Percentiles rank a stretch among this genome's conserved stretches.
Evolutionary conservation across 495 filamentous ascomycete species (phyloP).

Genomic region (Tetracladium setigerum): DNA sequence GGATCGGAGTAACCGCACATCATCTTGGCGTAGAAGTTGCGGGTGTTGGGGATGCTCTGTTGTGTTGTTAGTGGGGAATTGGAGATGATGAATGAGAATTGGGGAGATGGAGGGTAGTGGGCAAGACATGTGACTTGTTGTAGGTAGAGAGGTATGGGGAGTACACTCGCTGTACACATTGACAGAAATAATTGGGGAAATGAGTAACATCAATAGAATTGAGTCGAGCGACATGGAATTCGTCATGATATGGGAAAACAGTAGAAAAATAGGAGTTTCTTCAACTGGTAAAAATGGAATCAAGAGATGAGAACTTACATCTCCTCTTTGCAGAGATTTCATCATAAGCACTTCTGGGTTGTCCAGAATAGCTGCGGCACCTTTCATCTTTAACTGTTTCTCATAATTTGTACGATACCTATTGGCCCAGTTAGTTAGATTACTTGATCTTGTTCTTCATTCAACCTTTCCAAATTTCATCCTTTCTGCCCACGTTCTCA

Average conservation of each 20-base stretch:
- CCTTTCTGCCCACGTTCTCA: neutral
- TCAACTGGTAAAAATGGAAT: neutral
- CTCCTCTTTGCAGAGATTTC: conserved; percentile 36
- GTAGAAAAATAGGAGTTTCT: too few relatives aligned
- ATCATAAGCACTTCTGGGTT: conserved; percentile 47
- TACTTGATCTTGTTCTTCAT: neutral
- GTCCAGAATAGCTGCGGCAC: conserved; percentile 37
- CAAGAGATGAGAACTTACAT: conserved; percentile 26
- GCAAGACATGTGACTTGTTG: neutral
- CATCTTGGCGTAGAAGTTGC: conserved; percentile 40
- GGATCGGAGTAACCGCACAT: conserved; percentile 37
- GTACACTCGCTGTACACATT: neutral
- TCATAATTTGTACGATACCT: conserved; percentile 13
- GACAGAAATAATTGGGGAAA: too few relatives aligned
- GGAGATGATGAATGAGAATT: neutral
- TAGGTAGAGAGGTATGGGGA: too few relatives aligned
- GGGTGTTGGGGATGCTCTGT: conserved; percentile 38
- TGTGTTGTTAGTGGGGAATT: neutral
- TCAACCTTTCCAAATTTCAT: neutral
- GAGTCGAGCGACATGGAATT: too few relatives aligned
- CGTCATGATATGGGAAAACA: too few relatives aligned
- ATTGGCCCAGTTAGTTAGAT: neutral
- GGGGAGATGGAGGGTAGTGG: neutral
- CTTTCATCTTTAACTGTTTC: conserved; percentile 26
- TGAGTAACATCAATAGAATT: too few relatives aligned